Conservation (phyloP, 176 grass and related monocot species). For the Avena insularis region DNA sequence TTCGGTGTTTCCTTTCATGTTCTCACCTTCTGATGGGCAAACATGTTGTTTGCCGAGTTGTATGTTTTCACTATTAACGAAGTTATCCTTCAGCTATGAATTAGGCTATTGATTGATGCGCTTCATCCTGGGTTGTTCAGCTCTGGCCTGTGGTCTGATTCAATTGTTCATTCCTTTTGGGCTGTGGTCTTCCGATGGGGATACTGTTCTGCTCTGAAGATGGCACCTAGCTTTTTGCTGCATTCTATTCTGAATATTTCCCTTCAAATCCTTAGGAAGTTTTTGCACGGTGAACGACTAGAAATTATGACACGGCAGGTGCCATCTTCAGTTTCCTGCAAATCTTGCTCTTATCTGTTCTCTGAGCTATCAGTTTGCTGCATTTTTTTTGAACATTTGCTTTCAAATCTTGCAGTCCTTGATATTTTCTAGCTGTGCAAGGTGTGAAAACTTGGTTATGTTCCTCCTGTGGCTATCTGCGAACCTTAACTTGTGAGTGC, state of each 20-base stretch:
- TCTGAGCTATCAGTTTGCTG: background rate
- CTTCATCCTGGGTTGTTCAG: background rate
- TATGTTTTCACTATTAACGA: background rate
- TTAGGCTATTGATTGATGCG: background rate
- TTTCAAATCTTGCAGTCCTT: background rate
- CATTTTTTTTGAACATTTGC: background rate
- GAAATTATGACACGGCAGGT: no score
- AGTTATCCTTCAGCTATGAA: background rate
- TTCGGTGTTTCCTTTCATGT: background rate
- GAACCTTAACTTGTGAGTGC: background rate
- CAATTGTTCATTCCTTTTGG: no score
- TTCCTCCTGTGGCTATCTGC: background rate
- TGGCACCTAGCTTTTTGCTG: no score
- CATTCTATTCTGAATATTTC: no score
- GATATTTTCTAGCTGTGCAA: background rate
- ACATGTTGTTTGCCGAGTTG: background rate
- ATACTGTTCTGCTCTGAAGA: background rate
- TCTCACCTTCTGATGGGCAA: constrained; percentile 10
- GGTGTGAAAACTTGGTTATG: background rate
- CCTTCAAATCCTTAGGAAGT: no score
- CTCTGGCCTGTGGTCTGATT: background rate
- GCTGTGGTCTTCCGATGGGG: background rate
- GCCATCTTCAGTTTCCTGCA: no score
- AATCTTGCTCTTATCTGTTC: background rate
- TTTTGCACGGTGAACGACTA: no score